phyloP scores from a whole-genome alignment of 257 asterid genomes.

The Forsythia suspensa region DNA sequence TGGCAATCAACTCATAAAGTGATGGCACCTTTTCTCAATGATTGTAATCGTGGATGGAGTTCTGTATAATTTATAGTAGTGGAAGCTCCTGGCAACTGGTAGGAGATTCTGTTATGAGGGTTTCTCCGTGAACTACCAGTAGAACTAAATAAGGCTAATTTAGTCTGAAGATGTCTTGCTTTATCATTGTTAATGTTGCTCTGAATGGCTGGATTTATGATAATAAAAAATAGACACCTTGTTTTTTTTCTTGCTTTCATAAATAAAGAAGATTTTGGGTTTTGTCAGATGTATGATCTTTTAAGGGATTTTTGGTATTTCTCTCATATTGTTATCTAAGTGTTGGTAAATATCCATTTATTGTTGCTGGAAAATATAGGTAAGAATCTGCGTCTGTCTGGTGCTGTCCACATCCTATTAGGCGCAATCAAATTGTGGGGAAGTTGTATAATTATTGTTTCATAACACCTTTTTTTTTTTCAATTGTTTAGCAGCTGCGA shows the following conservation, averaged over 20 bases:
- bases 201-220: not conserved
- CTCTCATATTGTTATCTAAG: not conserved
- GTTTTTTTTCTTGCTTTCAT: not conserved
- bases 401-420: not conserved
- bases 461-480: conserved; percentile 6
- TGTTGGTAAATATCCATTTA: not conserved
- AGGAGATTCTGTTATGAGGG: not conserved
- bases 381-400: not conserved
- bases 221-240: not conserved
- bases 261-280: not conserved
- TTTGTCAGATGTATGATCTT: not conserved
- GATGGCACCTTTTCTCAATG: not conserved
- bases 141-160: not conserved
- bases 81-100: not conserved
- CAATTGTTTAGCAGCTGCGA: conserved; percentile 29
- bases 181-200: not conserved
- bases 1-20: not conserved
- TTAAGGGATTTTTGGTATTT: not conserved
- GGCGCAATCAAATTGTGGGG: no score
- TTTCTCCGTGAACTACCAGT: not conserved
- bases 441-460: not conserved
- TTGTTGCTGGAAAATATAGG: conserved; percentile 1
- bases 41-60: not conserved
- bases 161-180: not conserved
- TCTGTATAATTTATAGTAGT: not conserved